Evolutionary conservation across 2,329 filamentous ascomycete genomes (phyloP), one percentile per base, ranked within the genome.

Genomic region (Hawksworthiomyces lignivorus): DNA sequence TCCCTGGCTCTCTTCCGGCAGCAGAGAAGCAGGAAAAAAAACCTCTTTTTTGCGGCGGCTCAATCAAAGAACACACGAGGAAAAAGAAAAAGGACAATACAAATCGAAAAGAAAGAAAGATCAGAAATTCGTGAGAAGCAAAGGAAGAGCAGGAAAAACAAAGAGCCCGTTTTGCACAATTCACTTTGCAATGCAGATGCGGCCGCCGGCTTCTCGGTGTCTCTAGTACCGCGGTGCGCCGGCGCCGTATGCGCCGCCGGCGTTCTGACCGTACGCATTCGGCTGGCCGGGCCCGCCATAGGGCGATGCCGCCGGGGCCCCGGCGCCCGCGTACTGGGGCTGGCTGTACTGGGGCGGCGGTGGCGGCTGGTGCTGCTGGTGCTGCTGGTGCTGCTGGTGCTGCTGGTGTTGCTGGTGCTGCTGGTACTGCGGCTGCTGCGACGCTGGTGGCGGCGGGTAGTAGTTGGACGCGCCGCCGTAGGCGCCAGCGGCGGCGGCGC

Each of bases 401-500:
- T 12, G 24, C 24, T 26, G 24, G 24, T 12, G 7, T 7, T 17
- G n/a, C n/a, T 31, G n/a, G 4, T 5, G n/a, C 29, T n/a, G n/a
- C n/a, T n/a, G n/a, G n/a, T 15, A 11, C 10, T 33, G 31, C 17
- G 11, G n/a, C 17, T 33, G 28, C n/a, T 9, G 36, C 36, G 43
- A 40, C 11, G 33, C 17, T n/a, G 44, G 44, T 20, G 44, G 44
- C 2, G 44, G 44, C 5, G 44, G 44, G 36, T 36, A 46, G 28
- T 48, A 48, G 28, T 35, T 36, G 2, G 39, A 32, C 4, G 46
- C 32, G 17, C 39, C 39, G 17, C 56, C 49, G 27, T 51, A 49
- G 6, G 53, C 54, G 28, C 56, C 54, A 4, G 45, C 50, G n/a
- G n/a, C n/a, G n/a, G n/a, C 31, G 33, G 54, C 55, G 24, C 18